Evolutionary conservation across 2,329 filamentous ascomycete species (phyloP), one percentile per base, ranked within the genome.

Genomic region (Rutstroemia sp.): DNA sequence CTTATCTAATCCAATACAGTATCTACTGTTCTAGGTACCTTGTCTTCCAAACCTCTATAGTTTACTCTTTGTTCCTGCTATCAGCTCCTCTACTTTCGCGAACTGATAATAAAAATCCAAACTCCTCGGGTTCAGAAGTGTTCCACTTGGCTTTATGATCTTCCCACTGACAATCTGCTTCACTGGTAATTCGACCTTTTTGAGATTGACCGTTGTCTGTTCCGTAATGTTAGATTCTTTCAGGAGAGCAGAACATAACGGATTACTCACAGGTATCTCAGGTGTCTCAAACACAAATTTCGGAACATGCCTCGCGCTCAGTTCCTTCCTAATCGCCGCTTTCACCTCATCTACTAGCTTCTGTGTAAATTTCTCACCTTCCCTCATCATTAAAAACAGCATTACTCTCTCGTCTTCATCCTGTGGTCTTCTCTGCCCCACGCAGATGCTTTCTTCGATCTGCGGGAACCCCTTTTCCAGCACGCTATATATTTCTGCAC

Each of bases 111-210:
- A 94, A 66, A 79, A 92, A 34, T 90, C 78, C 58, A 94, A 71
- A 61, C 86, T 88, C 65, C 86, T 73, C 0, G 89, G 89, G 66
- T 95, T 94, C 53, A 87, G 72, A 65, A 94, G 71, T 4, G 88
- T 92, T 1, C 88, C 88, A 49, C 85, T 89, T 0, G 88, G 81
- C 71, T 87, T 90, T 67, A 94, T 81, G 23, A 74, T 80, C 63
- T 84, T 82, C 0, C 89, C 89, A 0, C 82, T 90, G 0, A 94
- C 85, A 61, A 94, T 94, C 67, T 89, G 86, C 73, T 94, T 94
- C 30, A 94, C 86, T 0, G 88, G 88, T 52, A 94, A 65, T 69
- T 94, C 89, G 4, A 94, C 89, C 71, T 94, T 94, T 70, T 94
- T 94, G 50, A 89, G 72, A 67, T 92, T 94, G 60, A 94, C 83